phyloP scores from a whole-genome alignment of 306 rosid genomes.

The Pyrus betulifolia region DNA sequence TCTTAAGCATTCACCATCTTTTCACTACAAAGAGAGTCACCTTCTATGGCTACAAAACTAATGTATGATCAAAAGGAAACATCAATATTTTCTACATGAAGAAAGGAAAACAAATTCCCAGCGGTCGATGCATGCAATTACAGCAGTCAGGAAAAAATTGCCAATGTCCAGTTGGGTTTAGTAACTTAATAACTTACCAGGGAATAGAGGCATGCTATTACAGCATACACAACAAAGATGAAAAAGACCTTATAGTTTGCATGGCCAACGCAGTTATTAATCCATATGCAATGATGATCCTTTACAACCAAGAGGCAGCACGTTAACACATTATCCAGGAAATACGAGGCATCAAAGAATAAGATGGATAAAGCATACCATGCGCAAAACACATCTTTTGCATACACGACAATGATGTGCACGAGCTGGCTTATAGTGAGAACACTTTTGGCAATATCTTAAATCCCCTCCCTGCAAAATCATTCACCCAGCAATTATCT shows the following conservation, averaged over 20 bases:
- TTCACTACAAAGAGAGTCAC: conserved; percentile 12
- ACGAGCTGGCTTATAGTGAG: conserved; percentile 94
- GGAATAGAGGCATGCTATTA: conserved; percentile 72
- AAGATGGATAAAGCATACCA: conserved; percentile 54
- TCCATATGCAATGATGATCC: conserved; percentile 99
- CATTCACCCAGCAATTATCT: background rate
- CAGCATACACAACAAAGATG: conserved; percentile 76
- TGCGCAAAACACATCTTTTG: conserved; percentile 88
- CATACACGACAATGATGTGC: conserved; percentile 98
- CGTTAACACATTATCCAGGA: conserved; percentile 26
- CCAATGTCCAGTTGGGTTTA: conserved; percentile 6
- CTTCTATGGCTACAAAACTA: background rate
- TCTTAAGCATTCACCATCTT: background rate
- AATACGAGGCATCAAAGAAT: conserved; percentile 12
- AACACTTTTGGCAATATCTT: conserved; percentile 93
- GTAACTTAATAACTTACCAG: conserved; percentile 52
- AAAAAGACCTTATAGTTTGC: conserved; percentile 88
- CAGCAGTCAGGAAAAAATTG: background rate
- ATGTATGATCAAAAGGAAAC: background rate
- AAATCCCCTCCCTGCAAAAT: conserved; percentile 84
- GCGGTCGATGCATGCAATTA: conserved; percentile 5
- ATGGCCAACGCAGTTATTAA: conserved; percentile 90
- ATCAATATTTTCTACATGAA: background rate
- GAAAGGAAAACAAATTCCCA: background rate
- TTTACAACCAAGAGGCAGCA: conserved; percentile 41